phyloP scores from a whole-genome alignment of 2,329 filamentous ascomycete species.

The Epichloe elymi region DNA sequence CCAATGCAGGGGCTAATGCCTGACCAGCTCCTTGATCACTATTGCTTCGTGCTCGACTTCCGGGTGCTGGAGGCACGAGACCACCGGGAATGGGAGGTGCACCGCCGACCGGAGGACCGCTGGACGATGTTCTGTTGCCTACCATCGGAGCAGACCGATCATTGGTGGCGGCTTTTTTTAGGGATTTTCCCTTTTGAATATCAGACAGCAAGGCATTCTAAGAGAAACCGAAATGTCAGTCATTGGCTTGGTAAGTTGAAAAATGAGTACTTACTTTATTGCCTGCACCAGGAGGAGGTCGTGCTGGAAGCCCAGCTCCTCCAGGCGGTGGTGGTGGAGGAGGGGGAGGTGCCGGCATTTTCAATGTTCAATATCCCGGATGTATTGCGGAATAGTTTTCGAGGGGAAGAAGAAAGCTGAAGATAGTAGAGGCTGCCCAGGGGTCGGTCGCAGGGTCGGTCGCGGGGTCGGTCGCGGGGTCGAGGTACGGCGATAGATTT shows the following conservation, averaged over 20 bases:
- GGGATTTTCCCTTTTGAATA: conserved; percentile 64
- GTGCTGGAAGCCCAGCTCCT: conserved; percentile 31
- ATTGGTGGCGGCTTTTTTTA: conserved; percentile 84
- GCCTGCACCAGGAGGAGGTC: conserved; percentile 39
- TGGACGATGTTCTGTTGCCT: conserved; percentile 19
- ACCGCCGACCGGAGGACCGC: conserved; percentile 51
- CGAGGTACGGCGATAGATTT: conserved; percentile 2
- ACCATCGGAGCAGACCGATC: conserved; percentile 77
- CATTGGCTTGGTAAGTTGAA: not conserved
- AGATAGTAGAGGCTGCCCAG: not conserved
- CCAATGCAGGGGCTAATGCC: conserved; percentile 27
- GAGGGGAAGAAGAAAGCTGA: not conserved
- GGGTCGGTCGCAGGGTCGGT: not conserved
- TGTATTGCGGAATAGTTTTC: not conserved
- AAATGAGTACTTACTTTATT: conserved; percentile 45
- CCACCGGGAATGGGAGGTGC: conserved; percentile 65
- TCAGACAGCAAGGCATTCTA: conserved; percentile 80
- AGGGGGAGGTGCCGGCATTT: conserved; percentile 46
- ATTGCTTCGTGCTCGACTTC: conserved; percentile 65
- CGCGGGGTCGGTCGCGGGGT: too few species aligned
- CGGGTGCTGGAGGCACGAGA: conserved; percentile 58
- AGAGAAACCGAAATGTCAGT: conserved; percentile 6
- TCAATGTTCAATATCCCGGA: not conserved
- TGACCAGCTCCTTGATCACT: conserved; percentile 54
- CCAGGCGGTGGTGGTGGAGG: conserved; percentile 50